These are phyloP conservation scores for Ceratobasidium sp. DNA, from an alignment of 1,284 basidiomycete genomes.

Conservation along the genomic window DNA sequence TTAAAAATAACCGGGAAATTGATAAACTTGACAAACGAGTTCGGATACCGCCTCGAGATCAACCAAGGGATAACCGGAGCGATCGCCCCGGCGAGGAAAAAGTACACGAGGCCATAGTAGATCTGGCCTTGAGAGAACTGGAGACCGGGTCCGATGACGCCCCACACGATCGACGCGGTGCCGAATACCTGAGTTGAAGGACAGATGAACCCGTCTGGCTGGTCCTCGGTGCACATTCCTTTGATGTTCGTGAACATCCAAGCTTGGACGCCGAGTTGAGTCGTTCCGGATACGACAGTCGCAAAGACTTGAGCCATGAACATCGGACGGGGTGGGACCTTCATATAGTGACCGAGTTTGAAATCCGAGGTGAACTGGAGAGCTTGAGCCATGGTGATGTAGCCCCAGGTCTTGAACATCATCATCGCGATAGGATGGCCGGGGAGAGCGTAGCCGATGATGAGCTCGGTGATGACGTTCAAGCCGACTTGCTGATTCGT, in stretches of 20 bases:
- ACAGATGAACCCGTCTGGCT: slow-evolving; percentile 57
- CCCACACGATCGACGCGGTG: slow-evolving; percentile 63
- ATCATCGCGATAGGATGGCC: slow-evolving; percentile 72
- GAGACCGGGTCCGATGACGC: slow-evolving; percentile 62
- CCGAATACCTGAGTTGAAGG: slow-evolving; percentile 59
- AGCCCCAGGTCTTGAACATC: slow-evolving; percentile 71
- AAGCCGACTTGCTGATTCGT: slow-evolving; percentile 56
- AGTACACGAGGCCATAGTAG: slow-evolving; percentile 62
- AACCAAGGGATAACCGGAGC: slow-evolving; percentile 61
- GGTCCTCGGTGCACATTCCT: slow-evolving; percentile 54
- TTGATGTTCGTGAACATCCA: slow-evolving; percentile 63
- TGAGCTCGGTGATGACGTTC: slow-evolving; percentile 65
- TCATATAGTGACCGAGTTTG: slow-evolving; percentile 67
- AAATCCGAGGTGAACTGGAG: slow-evolving; percentile 71
- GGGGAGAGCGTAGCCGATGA: slow-evolving; percentile 66
- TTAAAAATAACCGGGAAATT: slow-evolving; percentile 66
- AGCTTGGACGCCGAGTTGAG: slow-evolving; percentile 61
- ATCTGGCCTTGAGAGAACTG: slow-evolving; percentile 62
- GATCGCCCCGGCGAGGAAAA: slow-evolving; percentile 65
- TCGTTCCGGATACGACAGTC: slow-evolving; percentile 61
- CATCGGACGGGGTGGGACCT: slow-evolving; percentile 65
- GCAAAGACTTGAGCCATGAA: slow-evolving; percentile 63
- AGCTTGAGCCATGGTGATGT: slow-evolving; percentile 65
- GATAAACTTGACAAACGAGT: slow-evolving; percentile 63
- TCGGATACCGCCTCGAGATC: slow-evolving; percentile 62